These are phyloP conservation scores for Lipomyces japonicus DNA, from an alignment of 805 yeast genomes.

Conservation along the genomic window DNA sequence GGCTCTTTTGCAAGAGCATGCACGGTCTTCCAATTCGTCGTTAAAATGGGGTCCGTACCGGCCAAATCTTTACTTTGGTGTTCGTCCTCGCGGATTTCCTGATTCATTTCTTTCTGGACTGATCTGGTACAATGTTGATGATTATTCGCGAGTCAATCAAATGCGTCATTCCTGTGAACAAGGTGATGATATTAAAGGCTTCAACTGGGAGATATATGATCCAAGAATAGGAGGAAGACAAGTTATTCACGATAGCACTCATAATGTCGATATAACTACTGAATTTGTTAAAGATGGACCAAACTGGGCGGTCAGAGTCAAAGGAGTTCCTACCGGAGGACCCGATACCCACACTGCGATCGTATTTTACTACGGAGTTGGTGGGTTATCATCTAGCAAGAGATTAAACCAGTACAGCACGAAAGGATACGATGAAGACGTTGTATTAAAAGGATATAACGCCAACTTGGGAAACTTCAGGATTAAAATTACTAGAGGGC, in stretches of 20 bases:
- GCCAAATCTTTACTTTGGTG: constrained; percentile 78
- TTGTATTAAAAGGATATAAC: constrained; percentile 51
- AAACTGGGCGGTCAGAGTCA: constrained; percentile 70
- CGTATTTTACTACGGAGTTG: constrained; percentile 75
- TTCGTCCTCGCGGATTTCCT: constrained; percentile 72
- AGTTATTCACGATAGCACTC: constrained; percentile 61
- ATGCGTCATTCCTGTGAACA: constrained; percentile 72
- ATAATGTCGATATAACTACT: constrained; percentile 58
- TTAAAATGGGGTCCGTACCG: constrained; percentile 92
- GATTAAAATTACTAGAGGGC: constrained; percentile 56
- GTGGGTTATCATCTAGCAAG: constrained; percentile 39
- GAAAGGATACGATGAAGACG: constrained; percentile 34
- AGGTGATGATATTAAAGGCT: constrained; percentile 62
- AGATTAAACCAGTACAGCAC: constrained; percentile 27
- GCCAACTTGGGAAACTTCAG: constrained; percentile 65
- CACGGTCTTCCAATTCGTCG: constrained; percentile 46
- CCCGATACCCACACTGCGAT: constrained; percentile 52
- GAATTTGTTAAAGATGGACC: constrained; percentile 67
- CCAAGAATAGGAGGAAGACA: constrained; percentile 85
- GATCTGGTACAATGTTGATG: constrained; percentile 78
- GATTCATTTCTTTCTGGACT: constrained; percentile 71
- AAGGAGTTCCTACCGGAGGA: constrained; percentile 57
- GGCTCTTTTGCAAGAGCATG: constrained; percentile 31
- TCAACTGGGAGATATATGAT: constrained; percentile 85
- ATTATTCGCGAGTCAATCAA: constrained; percentile 48